Conservation (phyloP, 2,329 filamentous ascomycete species). For the Cordyceps cateniannulata region DNA sequence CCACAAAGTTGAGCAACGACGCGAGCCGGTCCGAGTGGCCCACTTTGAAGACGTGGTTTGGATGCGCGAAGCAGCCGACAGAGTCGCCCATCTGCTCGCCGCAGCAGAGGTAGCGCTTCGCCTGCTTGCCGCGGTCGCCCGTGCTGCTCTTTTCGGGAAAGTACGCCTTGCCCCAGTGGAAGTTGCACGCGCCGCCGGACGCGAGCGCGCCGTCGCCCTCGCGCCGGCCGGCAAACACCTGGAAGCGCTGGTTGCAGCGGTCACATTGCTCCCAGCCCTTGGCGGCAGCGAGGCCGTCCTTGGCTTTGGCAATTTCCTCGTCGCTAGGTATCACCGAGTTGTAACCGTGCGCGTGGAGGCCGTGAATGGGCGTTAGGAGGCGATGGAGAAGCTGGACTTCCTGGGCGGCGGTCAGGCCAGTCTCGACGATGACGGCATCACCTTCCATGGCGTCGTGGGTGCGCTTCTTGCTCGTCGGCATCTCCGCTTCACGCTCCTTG, state of each 20-base stretch:
- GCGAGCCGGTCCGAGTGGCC: constrained; percentile 71
- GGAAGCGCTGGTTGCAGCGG: constrained; percentile 78
- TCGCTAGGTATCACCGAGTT: constrained; percentile 60
- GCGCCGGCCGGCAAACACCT: constrained; percentile 82
- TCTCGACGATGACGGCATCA: constrained; percentile 52
- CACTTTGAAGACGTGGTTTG: constrained; percentile 83
- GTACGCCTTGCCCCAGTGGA: constrained; percentile 71
- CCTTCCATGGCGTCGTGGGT: constrained; percentile 26
- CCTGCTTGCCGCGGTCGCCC: constrained; percentile 46
- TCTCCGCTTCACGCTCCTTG: constrained; percentile 43
- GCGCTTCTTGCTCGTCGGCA: constrained; percentile 29
- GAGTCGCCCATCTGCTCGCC: constrained; percentile 66
- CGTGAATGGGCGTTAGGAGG: constrained; percentile 57
- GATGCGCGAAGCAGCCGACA: constrained; percentile 63
- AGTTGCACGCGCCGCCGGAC: constrained; percentile 69
- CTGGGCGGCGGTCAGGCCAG: constrained; percentile 60
- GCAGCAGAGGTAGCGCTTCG: constrained; percentile 72
- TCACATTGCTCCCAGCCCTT: constrained; percentile 84
- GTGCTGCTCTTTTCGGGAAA: constrained; percentile 48
- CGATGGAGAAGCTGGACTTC: constrained; percentile 60
- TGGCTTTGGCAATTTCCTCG: constrained; percentile 60
- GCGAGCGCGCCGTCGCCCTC: constrained; percentile 69
- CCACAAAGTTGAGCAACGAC: constrained; percentile 68
- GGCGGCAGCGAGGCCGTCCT: constrained; percentile 56
- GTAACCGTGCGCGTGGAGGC: constrained; percentile 67